Conservation (phyloP, 306 rosid species). For the Acacia acuminata region DNA sequence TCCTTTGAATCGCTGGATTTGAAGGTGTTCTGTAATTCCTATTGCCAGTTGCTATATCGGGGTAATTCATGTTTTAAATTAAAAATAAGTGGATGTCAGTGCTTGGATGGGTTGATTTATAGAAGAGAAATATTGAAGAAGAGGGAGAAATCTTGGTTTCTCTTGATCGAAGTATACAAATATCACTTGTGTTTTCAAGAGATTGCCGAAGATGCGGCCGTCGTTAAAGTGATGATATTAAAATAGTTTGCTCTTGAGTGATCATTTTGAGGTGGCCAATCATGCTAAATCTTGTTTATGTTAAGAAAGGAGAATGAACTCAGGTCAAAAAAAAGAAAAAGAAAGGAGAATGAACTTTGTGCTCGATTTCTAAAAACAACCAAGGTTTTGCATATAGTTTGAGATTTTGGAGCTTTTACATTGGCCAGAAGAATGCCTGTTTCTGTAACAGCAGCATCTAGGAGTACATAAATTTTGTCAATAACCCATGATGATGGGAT, state of each 20-base stretch:
- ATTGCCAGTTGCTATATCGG: slow-evolving; percentile 14
- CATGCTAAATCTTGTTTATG: not conserved
- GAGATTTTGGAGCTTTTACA: slow-evolving; percentile 5
- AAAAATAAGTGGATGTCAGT: not conserved
- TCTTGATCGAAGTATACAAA: not conserved
- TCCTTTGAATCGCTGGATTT: not conserved
- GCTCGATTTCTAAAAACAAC: not conserved
- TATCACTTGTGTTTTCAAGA: not conserved
- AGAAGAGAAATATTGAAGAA: not conserved
- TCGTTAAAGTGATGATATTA: not conserved
- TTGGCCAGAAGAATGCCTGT: not conserved
- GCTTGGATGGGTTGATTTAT: slow-evolving; percentile 13
- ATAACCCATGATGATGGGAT: slow-evolving; percentile 10
- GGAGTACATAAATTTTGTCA: not conserved
- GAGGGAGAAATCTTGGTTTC: not conserved
- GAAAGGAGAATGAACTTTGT: slow-evolving; percentile 2
- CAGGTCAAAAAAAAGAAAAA: not conserved
- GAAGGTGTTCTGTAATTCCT: slow-evolving; percentile 5
- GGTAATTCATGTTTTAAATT: slow-evolving; percentile 7
- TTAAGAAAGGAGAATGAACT: slow-evolving; percentile 10
- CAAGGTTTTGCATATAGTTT: not conserved
- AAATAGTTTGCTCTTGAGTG: not conserved
- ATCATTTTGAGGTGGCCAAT: not conserved
- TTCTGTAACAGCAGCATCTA: not conserved
- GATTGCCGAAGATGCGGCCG: not conserved